These are phyloP conservation scores for Batrachochytrium dendrobatidis DNA, from an alignment of 371 early-diverging fungal species.

Conservation along the genomic window DNA sequence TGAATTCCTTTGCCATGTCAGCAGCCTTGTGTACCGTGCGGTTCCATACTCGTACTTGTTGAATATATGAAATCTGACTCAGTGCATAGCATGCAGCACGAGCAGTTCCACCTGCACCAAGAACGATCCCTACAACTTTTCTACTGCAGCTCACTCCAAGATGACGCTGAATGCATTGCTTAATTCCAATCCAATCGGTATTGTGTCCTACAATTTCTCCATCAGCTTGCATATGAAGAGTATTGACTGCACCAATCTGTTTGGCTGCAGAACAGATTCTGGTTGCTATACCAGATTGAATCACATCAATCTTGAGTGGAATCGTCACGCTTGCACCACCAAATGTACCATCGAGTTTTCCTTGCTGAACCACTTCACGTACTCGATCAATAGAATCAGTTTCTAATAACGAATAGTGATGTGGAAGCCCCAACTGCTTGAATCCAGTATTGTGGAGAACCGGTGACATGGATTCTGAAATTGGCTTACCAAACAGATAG, in stretches of 20 bases:
- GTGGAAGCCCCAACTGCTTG: conserved; percentile 71
- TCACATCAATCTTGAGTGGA: conserved; percentile 82
- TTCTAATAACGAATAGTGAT: conserved; percentile 67
- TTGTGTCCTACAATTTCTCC: conserved; percentile 65
- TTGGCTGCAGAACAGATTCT: conserved; percentile 66
- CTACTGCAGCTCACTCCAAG: conserved; percentile 25
- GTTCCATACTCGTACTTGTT: conserved; percentile 75
- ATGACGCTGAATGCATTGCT: conserved; percentile 49
- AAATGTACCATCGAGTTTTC: conserved; percentile 49
- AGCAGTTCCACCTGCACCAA: conserved; percentile 96
- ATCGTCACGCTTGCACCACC: conserved; percentile 95
- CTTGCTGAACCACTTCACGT: conserved; percentile 46
- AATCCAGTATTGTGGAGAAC: conserved; percentile 89
- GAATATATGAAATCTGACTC: conserved; percentile 56
- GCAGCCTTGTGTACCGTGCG: conserved; percentile 71
- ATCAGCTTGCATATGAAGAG: conserved; percentile 52
- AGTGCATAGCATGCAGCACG: conserved; percentile 88
- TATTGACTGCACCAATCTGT: conserved; percentile 90
- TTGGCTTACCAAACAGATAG: conserved; percentile 89
- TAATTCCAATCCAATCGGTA: conserved; percentile 91
- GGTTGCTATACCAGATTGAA: conserved; percentile 55
- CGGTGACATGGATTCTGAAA: conserved; percentile 83
- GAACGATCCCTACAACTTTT: conserved; percentile 56
- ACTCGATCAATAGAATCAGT: conserved; percentile 55
- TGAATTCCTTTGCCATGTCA: conserved; percentile 61